Evolutionary conservation across 495 filamentous ascomycete genomes (phyloP), one percentile per base, ranked within the genome.

Genomic region (Podospora pseudocomata): DNA sequence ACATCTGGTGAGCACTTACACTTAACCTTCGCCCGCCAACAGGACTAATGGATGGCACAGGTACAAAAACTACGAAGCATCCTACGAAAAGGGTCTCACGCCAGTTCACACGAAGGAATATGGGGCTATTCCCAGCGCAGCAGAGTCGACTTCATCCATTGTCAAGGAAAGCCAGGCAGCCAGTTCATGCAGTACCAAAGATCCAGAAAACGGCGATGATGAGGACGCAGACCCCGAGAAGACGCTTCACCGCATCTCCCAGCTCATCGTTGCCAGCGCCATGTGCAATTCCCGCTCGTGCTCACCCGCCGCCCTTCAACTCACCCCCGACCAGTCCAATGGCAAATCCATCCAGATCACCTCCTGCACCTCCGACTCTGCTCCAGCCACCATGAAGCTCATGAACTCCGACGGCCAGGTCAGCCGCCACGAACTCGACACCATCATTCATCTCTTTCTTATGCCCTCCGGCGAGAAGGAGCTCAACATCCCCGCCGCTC

Each of bases 1-100:
- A 92, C 73, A 86, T 91, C 30, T 92, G 90, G 90, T 81, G 39
- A 5, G 39, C 39, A 3, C 39, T 2, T 49, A 23, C 39, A 16
- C 15, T 49, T 49, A 13, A 16, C 9, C 13, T 13, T 49, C 9
- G 7, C 9, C 7, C 39, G 5, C 15, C 39, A 11, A 49, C 39
- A 49, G 39, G 39, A 13, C 39, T 49, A 49, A 49, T 11, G 6
- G 13, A 49, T 23, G 23, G 2, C 5, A 32, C 39, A 49, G 39
- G 39, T 49, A 73, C 75, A 79, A 78, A 67, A 80, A 80, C 73
- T 81, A 80, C 53, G 78, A 81, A 66, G 64, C 70, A 4, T 68
- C 76, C 6, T 78, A 75, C 60, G 68, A 67, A 54, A 73, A 78
- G 44, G 64, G 75, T 9, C 26, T 72, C 15, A 54, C 34, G 5